Evolutionary conservation across 345 rosid species (phyloP).

Genomic region (Tarenaya hassleriana): DNA sequence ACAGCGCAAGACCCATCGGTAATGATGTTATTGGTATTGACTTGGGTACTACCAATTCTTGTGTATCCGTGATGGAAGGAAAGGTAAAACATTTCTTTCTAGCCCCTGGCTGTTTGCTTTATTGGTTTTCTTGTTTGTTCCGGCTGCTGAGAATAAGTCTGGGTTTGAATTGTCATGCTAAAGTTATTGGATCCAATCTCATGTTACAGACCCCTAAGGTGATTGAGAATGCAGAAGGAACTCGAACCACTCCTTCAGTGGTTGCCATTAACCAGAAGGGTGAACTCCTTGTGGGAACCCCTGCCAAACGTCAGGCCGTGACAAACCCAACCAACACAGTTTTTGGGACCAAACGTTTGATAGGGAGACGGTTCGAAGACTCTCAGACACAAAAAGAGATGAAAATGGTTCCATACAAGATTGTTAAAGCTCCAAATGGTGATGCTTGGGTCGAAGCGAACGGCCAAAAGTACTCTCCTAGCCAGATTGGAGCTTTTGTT

Average conservation of each 20-base stretch:
- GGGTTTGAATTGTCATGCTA: not conserved
- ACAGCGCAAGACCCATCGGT: slow-evolving; percentile 36
- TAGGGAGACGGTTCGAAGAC: slow-evolving; percentile 35
- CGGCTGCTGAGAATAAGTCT: not conserved
- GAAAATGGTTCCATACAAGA: slow-evolving; percentile 38
- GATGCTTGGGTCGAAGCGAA: slow-evolving; percentile 43
- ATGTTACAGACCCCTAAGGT: slow-evolving; percentile 30
- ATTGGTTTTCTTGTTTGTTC: not conserved
- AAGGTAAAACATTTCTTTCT: too few relatives aligned
- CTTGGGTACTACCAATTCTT: slow-evolving; percentile 49
- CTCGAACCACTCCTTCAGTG: slow-evolving; percentile 36
- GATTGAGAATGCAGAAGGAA: slow-evolving; percentile 38
- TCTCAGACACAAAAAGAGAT: slow-evolving; percentile 36
- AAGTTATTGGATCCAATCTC: not conserved
- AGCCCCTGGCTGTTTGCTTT: too few relatives aligned
- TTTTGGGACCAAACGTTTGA: slow-evolving; percentile 35
- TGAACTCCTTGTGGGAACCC: slow-evolving; percentile 32
- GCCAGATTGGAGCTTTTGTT: slow-evolving; percentile 34
- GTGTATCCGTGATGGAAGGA: slow-evolving; percentile 49
- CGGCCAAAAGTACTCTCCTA: slow-evolving; percentile 35
- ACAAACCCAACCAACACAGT: slow-evolving; percentile 35
- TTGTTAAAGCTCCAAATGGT: slow-evolving; percentile 36
- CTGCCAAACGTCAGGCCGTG: slow-evolving; percentile 38
- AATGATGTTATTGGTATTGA: slow-evolving; percentile 44
- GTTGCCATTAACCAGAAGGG: slow-evolving; percentile 32